A percentile compares a stretch with the other conserved stretches of the same genome.
These are phyloP conservation scores for Pseudoperonospora humuli DNA, from an alignment of 352 stramenopile genomes.

Conservation along the genomic window DNA sequence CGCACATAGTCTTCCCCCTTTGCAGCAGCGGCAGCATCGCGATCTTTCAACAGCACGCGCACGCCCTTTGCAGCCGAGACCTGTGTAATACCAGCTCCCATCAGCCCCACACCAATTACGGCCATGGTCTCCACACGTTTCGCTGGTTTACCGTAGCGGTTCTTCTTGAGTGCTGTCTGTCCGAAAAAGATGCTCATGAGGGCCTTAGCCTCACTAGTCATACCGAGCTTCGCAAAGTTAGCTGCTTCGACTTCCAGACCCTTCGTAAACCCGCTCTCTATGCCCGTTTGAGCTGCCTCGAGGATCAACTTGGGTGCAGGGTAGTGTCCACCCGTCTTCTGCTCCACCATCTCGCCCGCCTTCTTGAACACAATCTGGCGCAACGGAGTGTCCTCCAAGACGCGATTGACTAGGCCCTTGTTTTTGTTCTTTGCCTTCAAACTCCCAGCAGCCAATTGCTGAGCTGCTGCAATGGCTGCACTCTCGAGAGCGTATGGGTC, in stretches of 20 bases:
- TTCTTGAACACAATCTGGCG: slow-evolving; percentile 93
- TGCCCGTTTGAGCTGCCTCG: slow-evolving; percentile 77
- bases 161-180: slow-evolving; percentile 97
- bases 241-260: slow-evolving; percentile 90
- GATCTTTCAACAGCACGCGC: slow-evolving; percentile 94
- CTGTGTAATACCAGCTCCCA: slow-evolving; percentile 97
- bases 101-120: slow-evolving; percentile 96
- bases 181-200: slow-evolving; percentile 98
- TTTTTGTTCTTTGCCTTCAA: slow-evolving; percentile 90
- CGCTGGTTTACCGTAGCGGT: slow-evolving; percentile 87
- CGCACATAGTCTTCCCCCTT: slow-evolving; percentile 90
- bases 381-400: slow-evolving; percentile 93
- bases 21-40: slow-evolving; percentile 76
- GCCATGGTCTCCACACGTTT: slow-evolving; percentile 89
- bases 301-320: slow-evolving; percentile 93
- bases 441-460: slow-evolving; percentile 85
- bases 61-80: slow-evolving; percentile 93
- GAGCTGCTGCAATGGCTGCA: slow-evolving; percentile 85
- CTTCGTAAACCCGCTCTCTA: slow-evolving; percentile 73
- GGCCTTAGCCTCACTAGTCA: slow-evolving; percentile 91
- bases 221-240: slow-evolving; percentile 94
- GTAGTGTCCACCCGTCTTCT: slow-evolving; percentile 97
- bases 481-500: slow-evolving; percentile 86
- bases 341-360: slow-evolving; percentile 93
- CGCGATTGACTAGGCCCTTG: slow-evolving; percentile 76